Evolutionary conservation across 257 asterid species (phyloP).

Genomic region (Echium plantagineum): DNA sequence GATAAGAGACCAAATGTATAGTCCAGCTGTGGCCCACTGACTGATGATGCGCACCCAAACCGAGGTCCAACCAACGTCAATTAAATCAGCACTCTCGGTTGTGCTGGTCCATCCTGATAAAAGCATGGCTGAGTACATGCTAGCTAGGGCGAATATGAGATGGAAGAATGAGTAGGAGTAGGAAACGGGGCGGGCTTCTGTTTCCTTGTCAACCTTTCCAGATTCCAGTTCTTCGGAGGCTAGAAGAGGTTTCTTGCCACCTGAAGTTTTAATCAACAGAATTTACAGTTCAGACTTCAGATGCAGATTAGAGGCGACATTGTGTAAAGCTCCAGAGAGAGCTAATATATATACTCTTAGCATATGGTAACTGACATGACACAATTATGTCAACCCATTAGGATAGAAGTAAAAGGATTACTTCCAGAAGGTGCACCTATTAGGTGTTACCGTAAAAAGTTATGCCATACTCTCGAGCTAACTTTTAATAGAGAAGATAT

Average conservation of each 20-base stretch:
- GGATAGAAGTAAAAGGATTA: no score
- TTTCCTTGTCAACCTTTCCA: conserved; percentile 43
- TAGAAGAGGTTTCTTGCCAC: conserved; percentile 57
- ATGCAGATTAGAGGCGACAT: background rate
- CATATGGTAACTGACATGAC: no score
- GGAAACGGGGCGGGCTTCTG: conserved; percentile 57
- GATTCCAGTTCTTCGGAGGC: conserved; percentile 60
- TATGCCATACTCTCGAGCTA: background rate
- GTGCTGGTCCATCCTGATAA: conserved; percentile 89
- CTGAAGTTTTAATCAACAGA: conserved; percentile 18
- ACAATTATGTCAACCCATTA: no score
- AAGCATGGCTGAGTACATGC: conserved; percentile 99
- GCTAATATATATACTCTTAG: no score
- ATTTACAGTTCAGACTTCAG: background rate
- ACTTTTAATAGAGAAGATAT: background rate
- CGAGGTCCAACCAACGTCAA: conserved; percentile 86
- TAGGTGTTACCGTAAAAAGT: background rate
- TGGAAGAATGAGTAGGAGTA: conserved; percentile 94
- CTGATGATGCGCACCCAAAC: conserved; percentile 87
- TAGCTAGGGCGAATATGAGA: conserved; percentile 87
- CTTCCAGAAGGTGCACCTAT: no score
- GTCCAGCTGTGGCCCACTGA: conserved; percentile 83
- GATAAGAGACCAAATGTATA: conserved; percentile 82
- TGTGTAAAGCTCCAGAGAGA: no score
- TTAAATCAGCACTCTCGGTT: conserved; percentile 53